Evolutionary conservation across 176 grass and related monocot genomes (phyloP).

Genomic region (Metroxylon sagu): DNA sequence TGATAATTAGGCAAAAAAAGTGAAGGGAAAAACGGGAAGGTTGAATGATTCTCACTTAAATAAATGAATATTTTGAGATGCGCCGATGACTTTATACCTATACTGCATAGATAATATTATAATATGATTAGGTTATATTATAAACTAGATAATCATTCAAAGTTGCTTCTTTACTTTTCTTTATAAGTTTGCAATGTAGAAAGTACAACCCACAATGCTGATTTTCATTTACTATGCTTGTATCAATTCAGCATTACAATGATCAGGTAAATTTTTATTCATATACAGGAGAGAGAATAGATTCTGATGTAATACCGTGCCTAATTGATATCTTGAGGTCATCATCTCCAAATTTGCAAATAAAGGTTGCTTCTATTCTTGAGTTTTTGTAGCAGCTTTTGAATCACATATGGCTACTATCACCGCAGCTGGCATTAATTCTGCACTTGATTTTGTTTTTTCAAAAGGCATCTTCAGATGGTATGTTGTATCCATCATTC

Average conservation of each 20-base stretch:
- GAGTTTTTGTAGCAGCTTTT: conserved; percentile 36
- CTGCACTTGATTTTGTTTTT: conserved; percentile 45
- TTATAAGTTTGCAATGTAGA: too few relatives aligned
- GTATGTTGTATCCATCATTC: conserved; percentile 6
- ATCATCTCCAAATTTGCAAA: conserved; percentile 49
- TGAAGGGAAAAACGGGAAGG: too few relatives aligned
- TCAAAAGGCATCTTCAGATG: conserved; percentile 32
- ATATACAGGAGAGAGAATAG: conserved; percentile 25
- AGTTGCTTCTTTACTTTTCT: too few relatives aligned
- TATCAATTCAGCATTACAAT: conserved; percentile 13
- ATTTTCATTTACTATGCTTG: background rate
- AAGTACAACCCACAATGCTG: too few relatives aligned
- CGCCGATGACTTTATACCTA: too few relatives aligned
- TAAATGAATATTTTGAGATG: too few relatives aligned
- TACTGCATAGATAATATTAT: too few relatives aligned
- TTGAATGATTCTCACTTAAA: too few relatives aligned
- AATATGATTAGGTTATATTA: too few relatives aligned
- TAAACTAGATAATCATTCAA: too few relatives aligned
- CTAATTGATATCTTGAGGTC: conserved; percentile 44
- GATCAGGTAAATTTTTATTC: conserved; percentile 13
- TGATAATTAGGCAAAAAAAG: too few relatives aligned
- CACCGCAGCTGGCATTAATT: conserved; percentile 34
- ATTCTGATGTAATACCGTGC: conserved; percentile 36
- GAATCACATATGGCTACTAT: conserved; percentile 43
- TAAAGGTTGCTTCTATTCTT: conserved; percentile 43